phyloP scores from a whole-genome alignment of 306 rosid genomes.

The Gynostemma pentaphyllum region DNA sequence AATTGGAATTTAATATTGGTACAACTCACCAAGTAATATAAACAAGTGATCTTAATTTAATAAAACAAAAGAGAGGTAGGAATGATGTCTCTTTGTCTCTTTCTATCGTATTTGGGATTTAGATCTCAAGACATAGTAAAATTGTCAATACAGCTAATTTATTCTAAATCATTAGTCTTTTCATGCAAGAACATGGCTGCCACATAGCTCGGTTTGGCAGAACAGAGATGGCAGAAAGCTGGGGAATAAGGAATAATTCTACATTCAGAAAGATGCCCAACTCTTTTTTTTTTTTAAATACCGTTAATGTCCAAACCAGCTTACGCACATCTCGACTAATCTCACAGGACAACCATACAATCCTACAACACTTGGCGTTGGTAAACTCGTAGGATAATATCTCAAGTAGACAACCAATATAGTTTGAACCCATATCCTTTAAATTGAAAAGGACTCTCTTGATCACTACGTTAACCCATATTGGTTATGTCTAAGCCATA shows the following conservation, averaged over 20 bases:
- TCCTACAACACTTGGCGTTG: no score
- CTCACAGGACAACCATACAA: no score
- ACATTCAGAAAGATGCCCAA: not conserved
- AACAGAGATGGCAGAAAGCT: not conserved
- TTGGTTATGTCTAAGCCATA: not conserved
- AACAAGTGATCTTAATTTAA: not conserved
- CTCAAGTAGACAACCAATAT: no score
- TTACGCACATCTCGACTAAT: no score
- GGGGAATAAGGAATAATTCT: not conserved
- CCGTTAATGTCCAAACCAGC: no score
- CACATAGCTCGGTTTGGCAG: constrained; percentile 1
- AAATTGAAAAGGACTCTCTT: no score
- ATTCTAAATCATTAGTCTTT: constrained; percentile 5
- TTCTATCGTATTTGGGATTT: constrained; percentile 6
- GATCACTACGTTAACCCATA: no score
- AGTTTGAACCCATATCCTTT: no score
- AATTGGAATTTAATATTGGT: not conserved
- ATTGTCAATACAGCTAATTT: constrained; percentile 11
- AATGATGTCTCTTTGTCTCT: constrained; percentile 2
- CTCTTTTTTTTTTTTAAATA: no score
- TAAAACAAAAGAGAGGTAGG: constrained; percentile 1
- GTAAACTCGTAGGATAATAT: no score
- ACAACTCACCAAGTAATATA: not conserved
- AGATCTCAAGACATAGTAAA: not conserved
- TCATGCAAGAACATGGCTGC: constrained; percentile 11